Evolutionary conservation across 2,329 filamentous ascomycete species (phyloP).

Genomic region (Fusarium irregulare): DNA sequence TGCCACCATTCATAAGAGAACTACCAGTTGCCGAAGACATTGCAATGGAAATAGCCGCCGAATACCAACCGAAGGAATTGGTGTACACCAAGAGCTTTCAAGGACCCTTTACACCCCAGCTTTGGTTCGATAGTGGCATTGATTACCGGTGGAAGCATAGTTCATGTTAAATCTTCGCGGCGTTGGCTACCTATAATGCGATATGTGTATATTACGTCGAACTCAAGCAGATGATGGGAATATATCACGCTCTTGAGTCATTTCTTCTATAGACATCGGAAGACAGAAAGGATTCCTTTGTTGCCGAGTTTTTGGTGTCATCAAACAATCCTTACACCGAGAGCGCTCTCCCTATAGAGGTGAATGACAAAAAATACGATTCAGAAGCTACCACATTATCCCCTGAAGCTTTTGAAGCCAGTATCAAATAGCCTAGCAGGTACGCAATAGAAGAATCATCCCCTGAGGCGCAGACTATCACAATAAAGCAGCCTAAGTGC

Average conservation of each 20-base stretch:
- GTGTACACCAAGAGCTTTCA: slow-evolving; percentile 51
- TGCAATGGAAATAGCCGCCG: slow-evolving; percentile 51
- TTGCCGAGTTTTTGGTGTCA: neutral
- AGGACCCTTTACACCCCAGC: slow-evolving; percentile 58
- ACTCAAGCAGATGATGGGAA: neutral
- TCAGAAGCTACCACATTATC: neutral
- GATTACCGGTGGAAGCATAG: slow-evolving; percentile 54
- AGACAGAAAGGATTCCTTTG: neutral
- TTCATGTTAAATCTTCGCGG: slow-evolving; percentile 3
- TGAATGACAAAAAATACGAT: neutral
- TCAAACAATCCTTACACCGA: neutral
- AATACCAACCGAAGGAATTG: slow-evolving; percentile 45
- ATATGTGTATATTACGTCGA: neutral
- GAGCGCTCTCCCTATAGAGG: neutral
- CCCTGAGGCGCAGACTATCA: too few relatives aligned
- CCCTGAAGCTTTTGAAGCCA: neutral
- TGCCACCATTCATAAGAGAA: slow-evolving; percentile 52
- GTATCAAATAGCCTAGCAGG: too few relatives aligned
- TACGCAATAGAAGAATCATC: too few relatives aligned
- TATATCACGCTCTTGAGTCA: neutral
- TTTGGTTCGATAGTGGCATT: slow-evolving; percentile 59
- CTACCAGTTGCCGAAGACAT: slow-evolving; percentile 58
- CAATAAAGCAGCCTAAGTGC: too few relatives aligned
- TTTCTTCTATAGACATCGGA: neutral
- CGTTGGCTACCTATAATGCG: neutral